phyloP scores from a whole-genome alignment of 2,329 filamentous ascomycete species.

The Xylaria sp. region DNA sequence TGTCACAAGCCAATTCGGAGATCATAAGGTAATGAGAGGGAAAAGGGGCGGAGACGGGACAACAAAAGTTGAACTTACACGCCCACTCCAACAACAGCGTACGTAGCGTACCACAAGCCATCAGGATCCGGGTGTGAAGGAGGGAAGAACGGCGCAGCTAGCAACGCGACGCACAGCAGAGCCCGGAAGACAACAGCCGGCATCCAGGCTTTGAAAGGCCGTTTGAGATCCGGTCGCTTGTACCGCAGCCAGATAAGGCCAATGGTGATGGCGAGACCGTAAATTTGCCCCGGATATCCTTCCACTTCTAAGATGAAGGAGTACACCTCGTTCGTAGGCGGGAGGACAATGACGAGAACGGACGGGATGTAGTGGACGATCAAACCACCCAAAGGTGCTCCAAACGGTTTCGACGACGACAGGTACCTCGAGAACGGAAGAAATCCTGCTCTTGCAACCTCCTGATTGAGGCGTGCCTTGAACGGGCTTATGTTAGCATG shows the following conservation, averaged over 20 bases:
- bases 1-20: too few relatives aligned
- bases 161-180: conserved; percentile 62
- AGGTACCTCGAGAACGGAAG: conserved; percentile 71
- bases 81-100: conserved; percentile 63
- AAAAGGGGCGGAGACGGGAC: background rate
- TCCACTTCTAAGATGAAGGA: conserved; percentile 79
- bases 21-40: background rate
- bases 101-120: conserved; percentile 65
- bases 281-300: conserved; percentile 72
- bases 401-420: conserved; percentile 74
- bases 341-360: conserved; percentile 71
- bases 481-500: conserved; percentile 13
- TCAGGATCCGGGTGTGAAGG: conserved; percentile 59
- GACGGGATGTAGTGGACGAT: conserved; percentile 77
- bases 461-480: conserved; percentile 74
- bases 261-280: conserved; percentile 65
- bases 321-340: conserved; percentile 74
- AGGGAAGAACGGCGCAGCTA: conserved; percentile 72
- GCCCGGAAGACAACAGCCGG: conserved; percentile 68
- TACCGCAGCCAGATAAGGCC: conserved; percentile 71
- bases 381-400: conserved; percentile 74
- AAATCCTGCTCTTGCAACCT: conserved; percentile 77
- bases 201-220: conserved; percentile 74
- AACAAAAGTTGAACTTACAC: conserved; percentile 57
- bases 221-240: conserved; percentile 66